Base-by-base conservation (phyloP, 345 rosid genomes). In the Citrus mangshanensis region DNA sequence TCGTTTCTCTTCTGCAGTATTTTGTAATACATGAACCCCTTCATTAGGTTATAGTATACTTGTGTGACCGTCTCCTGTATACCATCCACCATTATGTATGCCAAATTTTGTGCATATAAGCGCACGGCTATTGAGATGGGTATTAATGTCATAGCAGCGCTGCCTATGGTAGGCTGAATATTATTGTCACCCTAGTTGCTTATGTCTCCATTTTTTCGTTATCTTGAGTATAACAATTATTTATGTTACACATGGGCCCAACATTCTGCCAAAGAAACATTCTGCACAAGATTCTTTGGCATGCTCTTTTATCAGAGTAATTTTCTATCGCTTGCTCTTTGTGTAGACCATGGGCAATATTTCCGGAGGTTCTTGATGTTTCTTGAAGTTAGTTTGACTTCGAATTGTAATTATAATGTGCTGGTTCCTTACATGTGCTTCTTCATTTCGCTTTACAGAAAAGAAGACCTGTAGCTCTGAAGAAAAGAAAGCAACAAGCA, bases 401-500 rank as follows among this genome's bases (percentile, higher is more conserved):
- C 22, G 7, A 42, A 24, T 68, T 68, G 25, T 5, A 25, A 30
- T 25, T 35, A 46, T 59, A 10, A 28, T 54, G 38, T 70, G n/a
- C 30, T 21, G 35, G 59, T 27, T 34, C 32, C 21, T 70, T 58
- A 67, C 61, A 32, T 59, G 22, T 40, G 38, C 18, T 67, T 64
- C 70, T 51, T 61, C 30, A 14, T 84, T 75, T 68, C 66, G 37
- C 35, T 56, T 18, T 46, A 2, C 72, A 92, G 93, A 88, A 75
- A 91, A 87, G 85, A 88, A 87, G 76, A 59, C 81, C 81, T 85
- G 82, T 64, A 77, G 81, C 82, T 84, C 88, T 35, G 95, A 90
- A 83, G 98, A 89, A 77, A 93, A 87, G 85, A 90, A 88, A 72
- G 77, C 82, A 56, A 63, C 82, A 74, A 82, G 85, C 77, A 73